phyloP scores from a whole-genome alignment of 305 asterid species.

The Stenogyne calaminthoides region DNA sequence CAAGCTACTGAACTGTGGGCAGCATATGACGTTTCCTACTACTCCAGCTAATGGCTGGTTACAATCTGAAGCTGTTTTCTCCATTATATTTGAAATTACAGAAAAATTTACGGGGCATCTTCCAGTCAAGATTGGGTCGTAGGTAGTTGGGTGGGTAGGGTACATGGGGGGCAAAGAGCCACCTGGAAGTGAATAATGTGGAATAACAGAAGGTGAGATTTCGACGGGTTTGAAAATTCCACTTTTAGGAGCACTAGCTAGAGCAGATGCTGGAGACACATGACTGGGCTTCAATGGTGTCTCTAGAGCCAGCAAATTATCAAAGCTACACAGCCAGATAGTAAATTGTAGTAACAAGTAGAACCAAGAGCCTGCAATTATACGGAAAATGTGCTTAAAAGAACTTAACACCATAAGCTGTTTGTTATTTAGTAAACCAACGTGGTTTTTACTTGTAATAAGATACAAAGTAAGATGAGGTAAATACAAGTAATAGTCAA shows the following conservation, averaged over 20 bases:
- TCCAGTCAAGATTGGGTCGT: constrained; percentile 87
- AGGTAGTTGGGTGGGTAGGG: constrained; percentile 79
- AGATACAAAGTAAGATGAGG: background rate
- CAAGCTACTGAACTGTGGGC: constrained; percentile 92
- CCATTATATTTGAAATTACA: constrained; percentile 67
- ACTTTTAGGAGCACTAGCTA: constrained; percentile 67
- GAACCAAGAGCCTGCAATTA: constrained; percentile 65
- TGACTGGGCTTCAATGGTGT: constrained; percentile 39
- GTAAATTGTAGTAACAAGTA: constrained; percentile 54
- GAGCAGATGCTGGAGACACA: constrained; percentile 49
- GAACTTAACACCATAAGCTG: background rate
- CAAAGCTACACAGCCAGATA: constrained; percentile 68
- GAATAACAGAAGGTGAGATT: constrained; percentile 85
- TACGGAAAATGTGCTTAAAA: constrained; percentile 19
- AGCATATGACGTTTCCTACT: constrained; percentile 92
- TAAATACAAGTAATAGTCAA: background rate
- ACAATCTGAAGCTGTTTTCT: constrained; percentile 92
- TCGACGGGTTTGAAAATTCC: constrained; percentile 83
- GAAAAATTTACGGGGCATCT: constrained; percentile 94
- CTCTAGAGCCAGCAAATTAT: constrained; percentile 50
- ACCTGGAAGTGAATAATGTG: constrained; percentile 69
- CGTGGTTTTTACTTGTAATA: background rate
- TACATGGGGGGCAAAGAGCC: constrained; percentile 87
- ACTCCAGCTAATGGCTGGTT: constrained; percentile 67
- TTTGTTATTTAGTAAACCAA: background rate